Conservation (phyloP, 2,329 filamentous ascomycete species). For the Ophiocordyceps australis region DNA sequence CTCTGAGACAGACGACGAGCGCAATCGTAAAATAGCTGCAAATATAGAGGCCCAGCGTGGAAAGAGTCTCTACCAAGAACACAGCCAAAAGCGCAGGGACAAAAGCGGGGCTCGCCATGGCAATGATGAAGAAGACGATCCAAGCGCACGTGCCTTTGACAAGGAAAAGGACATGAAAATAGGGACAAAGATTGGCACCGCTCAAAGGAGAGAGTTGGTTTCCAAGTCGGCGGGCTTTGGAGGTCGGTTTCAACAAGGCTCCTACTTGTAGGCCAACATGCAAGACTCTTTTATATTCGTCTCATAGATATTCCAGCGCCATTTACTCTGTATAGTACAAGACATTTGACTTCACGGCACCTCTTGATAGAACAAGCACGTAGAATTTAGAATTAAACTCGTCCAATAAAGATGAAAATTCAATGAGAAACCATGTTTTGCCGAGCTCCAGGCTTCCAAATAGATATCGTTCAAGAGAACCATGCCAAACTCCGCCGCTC, state of each 20-base stretch:
- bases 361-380: background rate
- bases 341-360: no score
- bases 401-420: slow-evolving; percentile 6
- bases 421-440: no score
- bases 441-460: no score
- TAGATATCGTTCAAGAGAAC: no score
- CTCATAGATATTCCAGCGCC: no score
- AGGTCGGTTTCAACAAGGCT: slow-evolving; percentile 65
- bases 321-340: no score
- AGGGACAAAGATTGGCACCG: slow-evolving; percentile 50
- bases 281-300: no score
- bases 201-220: slow-evolving; percentile 62
- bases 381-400: slow-evolving; percentile 3
- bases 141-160: slow-evolving; percentile 77
- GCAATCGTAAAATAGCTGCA: slow-evolving; percentile 24
- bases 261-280: slow-evolving; percentile 29
- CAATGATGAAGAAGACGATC: slow-evolving; percentile 80
- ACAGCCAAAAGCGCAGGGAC: slow-evolving; percentile 17
- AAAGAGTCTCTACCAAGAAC: slow-evolving; percentile 40
- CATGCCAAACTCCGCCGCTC: slow-evolving; percentile 16
- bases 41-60: slow-evolving; percentile 35
- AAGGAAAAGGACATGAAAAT: slow-evolving; percentile 84
- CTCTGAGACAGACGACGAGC: slow-evolving; percentile 36
- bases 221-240: slow-evolving; percentile 68
- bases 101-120: slow-evolving; percentile 18